Evolutionary conservation across 306 rosid genomes (phyloP).

Genomic region (Trifolium dubium): DNA sequence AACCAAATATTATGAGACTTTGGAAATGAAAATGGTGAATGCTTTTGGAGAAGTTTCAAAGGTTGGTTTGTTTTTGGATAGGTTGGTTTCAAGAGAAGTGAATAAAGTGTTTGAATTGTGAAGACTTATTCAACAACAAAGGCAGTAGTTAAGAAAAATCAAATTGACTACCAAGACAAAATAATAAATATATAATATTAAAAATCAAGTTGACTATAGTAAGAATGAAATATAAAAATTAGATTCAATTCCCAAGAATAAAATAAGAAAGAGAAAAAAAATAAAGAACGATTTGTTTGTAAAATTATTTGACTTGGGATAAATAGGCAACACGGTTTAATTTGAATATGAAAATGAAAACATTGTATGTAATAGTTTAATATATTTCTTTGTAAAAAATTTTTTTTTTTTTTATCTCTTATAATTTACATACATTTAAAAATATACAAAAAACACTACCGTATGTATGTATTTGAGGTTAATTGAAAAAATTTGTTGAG

Average conservation of each 20-base stretch:
- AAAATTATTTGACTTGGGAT: neutral
- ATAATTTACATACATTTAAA: too few relatives aligned
- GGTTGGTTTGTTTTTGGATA: conserved; percentile 35
- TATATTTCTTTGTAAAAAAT: too few relatives aligned
- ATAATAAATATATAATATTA: neutral
- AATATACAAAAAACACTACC: too few relatives aligned
- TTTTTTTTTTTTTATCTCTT: neutral
- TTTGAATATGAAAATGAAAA: too few relatives aligned
- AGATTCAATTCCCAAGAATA: neutral
- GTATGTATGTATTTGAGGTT: neutral
- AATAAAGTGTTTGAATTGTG: conserved; percentile 4
- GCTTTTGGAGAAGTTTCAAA: conserved; percentile 35
- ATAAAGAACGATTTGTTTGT: neutral
- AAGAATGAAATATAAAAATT: neutral
- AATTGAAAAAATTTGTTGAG: neutral
- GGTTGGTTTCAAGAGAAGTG: conserved; percentile 21
- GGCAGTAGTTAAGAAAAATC: conserved; percentile 21
- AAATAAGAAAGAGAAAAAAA: neutral
- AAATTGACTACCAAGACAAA: conserved; percentile 7
- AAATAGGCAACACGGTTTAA: too few relatives aligned
- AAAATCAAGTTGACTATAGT: neutral
- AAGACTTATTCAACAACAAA: conserved; percentile 20
- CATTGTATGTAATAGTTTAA: too few relatives aligned
- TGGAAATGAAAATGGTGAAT: conserved; percentile 30
- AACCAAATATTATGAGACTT: conserved; percentile 34